These are phyloP conservation scores for Carex littledalei DNA, from an alignment of 176 grass and related monocot genomes.

Conservation along the genomic window DNA sequence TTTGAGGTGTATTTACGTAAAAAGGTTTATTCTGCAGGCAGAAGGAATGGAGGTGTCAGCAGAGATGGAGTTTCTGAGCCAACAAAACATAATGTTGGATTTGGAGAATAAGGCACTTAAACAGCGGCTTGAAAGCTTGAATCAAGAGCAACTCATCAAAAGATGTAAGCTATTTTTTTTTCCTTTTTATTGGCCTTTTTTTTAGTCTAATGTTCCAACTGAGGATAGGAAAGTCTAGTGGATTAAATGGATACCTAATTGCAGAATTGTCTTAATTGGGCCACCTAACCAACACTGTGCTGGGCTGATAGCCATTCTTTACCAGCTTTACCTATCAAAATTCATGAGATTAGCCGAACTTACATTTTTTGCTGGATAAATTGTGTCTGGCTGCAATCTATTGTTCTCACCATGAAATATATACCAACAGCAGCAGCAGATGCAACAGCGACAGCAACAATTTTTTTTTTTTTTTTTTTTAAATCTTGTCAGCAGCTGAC, in stretches of 20 bases:
- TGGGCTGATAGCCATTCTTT: not conserved
- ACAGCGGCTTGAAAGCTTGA: constrained; percentile 74
- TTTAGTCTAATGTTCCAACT: not conserved
- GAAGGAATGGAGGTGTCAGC: constrained; percentile 77
- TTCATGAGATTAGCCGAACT: not conserved
- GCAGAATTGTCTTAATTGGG: not conserved
- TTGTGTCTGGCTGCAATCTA: not conserved
- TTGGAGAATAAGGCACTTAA: constrained; percentile 95
- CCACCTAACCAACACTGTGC: not conserved
- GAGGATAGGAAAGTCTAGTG: not conserved
- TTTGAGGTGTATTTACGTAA: not conserved
- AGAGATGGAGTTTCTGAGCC: constrained; percentile 87
- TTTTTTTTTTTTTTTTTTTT: no score
- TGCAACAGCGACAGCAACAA: no score
- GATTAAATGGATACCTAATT: not conserved
- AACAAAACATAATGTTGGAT: constrained; percentile 91
- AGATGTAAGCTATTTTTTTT: constrained; percentile 46
- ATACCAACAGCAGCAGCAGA: no score
- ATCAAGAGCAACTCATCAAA: constrained; percentile 92
- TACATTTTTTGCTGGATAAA: not conserved
- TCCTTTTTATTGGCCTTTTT: not conserved
- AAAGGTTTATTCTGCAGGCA: constrained; percentile 38
- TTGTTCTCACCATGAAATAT: not conserved
- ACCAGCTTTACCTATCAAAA: not conserved
- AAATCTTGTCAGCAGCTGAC: no score